Evolutionary conservation across 805 yeast species (phyloP).

Genomic region (Metschnikowia lunata): DNA sequence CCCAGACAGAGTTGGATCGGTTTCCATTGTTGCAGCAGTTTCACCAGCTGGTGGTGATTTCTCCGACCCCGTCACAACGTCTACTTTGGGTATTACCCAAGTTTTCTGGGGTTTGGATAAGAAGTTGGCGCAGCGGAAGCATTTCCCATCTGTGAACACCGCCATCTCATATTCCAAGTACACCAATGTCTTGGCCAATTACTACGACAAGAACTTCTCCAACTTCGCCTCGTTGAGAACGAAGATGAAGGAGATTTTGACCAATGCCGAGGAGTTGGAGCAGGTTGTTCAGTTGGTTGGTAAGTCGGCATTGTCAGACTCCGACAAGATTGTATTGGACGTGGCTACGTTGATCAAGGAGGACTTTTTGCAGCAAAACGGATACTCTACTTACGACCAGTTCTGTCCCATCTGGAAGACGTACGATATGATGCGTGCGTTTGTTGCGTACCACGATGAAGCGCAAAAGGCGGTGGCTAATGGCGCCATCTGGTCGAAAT

Average conservation of each 20-base stretch:
- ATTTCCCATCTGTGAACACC: constrained; percentile 98
- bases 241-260: constrained; percentile 87
- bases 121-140: constrained; percentile 98
- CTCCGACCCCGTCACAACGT: constrained; percentile 98
- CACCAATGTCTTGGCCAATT: constrained; percentile 79
- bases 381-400: constrained; percentile 96
- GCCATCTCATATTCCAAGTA: constrained; percentile 95
- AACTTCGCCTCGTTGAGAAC: constrained; percentile 89
- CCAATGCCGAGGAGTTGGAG: constrained; percentile 97
- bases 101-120: constrained; percentile 99
- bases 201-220: constrained; percentile 80
- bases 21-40: constrained; percentile 98
- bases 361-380: constrained; percentile 98
- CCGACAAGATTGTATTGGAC: constrained; percentile 94
- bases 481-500: constrained; percentile 93
- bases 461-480: constrained; percentile 94
- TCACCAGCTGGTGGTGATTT: constrained; percentile 99
- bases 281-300: constrained; percentile 99
- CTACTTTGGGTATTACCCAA: constrained; percentile 99
- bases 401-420: constrained; percentile 99
- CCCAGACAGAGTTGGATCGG: constrained; percentile 95
- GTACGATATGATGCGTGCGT: constrained; percentile 94
- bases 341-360: constrained; percentile 90
- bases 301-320: constrained; percentile 93
- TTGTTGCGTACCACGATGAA: constrained; percentile 87